Evolutionary conservation across 2,329 filamentous ascomycete species (phyloP).

Genomic region (Colletotrichum costaricense): DNA sequence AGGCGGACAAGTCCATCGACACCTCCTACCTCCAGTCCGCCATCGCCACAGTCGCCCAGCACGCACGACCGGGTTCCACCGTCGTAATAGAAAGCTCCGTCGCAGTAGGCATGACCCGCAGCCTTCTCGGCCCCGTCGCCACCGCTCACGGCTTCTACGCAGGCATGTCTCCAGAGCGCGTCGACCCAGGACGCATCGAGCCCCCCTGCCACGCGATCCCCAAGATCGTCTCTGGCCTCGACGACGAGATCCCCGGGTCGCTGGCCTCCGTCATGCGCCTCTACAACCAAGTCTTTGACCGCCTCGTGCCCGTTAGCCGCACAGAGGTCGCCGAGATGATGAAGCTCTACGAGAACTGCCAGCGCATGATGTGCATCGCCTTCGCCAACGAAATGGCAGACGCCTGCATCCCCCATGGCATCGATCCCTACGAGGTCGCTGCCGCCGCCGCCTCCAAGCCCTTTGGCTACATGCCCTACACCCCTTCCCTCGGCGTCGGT

Average conservation of each 20-base stretch:
- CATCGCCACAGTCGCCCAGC: conserved; percentile 44
- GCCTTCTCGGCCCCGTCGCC: conserved; percentile 48
- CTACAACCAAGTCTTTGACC: conserved; percentile 51
- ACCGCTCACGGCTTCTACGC: conserved; percentile 45
- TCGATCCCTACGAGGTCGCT: conserved; percentile 53
- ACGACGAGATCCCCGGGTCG: conserved; percentile 45
- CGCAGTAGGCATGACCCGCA: conserved; percentile 55
- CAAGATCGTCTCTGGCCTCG: conserved; percentile 56
- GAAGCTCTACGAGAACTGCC: conserved; percentile 59
- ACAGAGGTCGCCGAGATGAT: conserved; percentile 59
- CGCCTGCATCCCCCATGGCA: conserved; percentile 48
- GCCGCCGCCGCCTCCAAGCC: conserved; percentile 50
- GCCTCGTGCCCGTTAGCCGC: conserved; percentile 49
- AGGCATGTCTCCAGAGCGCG: conserved; percentile 51
- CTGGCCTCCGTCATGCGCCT: conserved; percentile 47
- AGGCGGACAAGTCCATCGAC: conserved; percentile 49
- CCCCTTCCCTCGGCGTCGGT: conserved; percentile 52
- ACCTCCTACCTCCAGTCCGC: conserved; percentile 49
- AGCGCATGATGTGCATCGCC: conserved; percentile 53
- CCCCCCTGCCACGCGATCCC: conserved; percentile 47
- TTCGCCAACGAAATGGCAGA: conserved; percentile 58
- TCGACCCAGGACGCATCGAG: conserved; percentile 50
- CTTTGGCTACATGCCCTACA: conserved; percentile 53
- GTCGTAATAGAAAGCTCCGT: conserved; percentile 55
- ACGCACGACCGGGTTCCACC: conserved; percentile 48